Evolutionary conservation across 768 basidiomycete species (phyloP).

Genomic region (Serendipita sp.): DNA sequence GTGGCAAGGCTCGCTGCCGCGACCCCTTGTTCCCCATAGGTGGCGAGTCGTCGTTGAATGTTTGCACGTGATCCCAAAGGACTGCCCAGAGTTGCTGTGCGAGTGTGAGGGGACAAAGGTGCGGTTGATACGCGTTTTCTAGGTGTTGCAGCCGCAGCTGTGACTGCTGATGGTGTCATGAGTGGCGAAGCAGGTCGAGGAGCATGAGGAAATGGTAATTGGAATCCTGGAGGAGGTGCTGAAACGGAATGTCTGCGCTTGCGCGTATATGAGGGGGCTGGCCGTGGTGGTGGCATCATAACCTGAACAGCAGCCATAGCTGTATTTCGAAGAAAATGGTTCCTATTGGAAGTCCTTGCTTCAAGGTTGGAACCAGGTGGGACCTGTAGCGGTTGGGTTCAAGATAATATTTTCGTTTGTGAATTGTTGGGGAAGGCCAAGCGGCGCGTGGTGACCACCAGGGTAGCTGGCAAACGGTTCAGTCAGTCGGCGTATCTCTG

Average conservation of each 20-base stretch:
- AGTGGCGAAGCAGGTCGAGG: neutral
- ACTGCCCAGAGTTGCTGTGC: neutral
- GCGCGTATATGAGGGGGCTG: neutral
- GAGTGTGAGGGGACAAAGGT: neutral
- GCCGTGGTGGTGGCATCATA: neutral
- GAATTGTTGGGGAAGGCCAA: neutral
- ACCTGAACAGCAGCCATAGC: neutral
- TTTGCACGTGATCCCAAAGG: neutral
- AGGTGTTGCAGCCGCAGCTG: neutral
- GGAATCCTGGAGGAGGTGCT: constrained; percentile 2
- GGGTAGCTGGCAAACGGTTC: neutral
- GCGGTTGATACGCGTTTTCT: neutral
- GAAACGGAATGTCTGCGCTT: constrained; percentile 5
- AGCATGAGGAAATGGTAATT: constrained; percentile 1
- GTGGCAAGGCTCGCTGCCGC: constrained; percentile 4
- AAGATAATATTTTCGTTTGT: no score
- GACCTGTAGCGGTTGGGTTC: no score
- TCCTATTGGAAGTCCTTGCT: neutral
- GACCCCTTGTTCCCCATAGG: constrained; percentile 3
- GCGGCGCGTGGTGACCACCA: neutral
- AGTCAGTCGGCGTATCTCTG: neutral
- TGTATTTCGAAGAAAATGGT: neutral
- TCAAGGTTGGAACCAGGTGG: no score
- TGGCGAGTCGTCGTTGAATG: constrained; percentile 1
- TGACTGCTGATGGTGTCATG: neutral